Base-by-base conservation (phyloP, 306 rosid genomes). In the Prunus mume region DNA sequence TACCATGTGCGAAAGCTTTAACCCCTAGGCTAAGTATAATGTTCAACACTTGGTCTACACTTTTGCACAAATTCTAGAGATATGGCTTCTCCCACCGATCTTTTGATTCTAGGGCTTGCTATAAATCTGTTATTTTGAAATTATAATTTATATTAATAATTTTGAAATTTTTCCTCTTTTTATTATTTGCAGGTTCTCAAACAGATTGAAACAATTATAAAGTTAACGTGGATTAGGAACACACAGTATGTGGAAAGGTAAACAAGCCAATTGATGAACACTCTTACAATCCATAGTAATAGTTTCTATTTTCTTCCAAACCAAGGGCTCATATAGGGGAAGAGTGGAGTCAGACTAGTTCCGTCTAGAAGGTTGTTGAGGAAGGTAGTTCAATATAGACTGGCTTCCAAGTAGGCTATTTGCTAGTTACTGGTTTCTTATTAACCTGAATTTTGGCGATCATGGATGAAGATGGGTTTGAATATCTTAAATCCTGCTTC, bases 141-240 rank as follows among this genome's bases (percentile, higher is more conserved):
- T 56, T 25, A 11, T 18, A 22, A 65, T 41, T 27, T 70, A 25
- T 46, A n/a, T 50, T 50, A 25, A 54, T 13, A 51, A 56, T 28
- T 32, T 4, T 68, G 24, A 5, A 8, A 17, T 12, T 12, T 17
- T 69, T 60, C 15, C 15, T 72, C 10, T 38, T 22, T 34, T 34
- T 34, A 18, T 12, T 22, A 72, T 45, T 47, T 46, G 9, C 91
- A 92, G 96, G 98, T 89, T 85, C 89, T 94, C 68, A 87, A 86
- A 75, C 82, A 87, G 78, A 84, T 89, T 68, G 83, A 68, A n/a
- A 56, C 79, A 54, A 78, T 90, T 87, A 34, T 90, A 77, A 92
- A 85, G 83, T 22, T 92, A 72, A 89, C 97, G 4, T 94, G 98
- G 98, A 89, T 94, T 76, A 89, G 97, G 87, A 86, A 92, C 78